A percentile compares a stretch with the other conserved stretches of the same genome.
These are phyloP conservation scores for Inga laurina DNA, from an alignment of 306 rosid species.

Conservation along the genomic window DNA sequence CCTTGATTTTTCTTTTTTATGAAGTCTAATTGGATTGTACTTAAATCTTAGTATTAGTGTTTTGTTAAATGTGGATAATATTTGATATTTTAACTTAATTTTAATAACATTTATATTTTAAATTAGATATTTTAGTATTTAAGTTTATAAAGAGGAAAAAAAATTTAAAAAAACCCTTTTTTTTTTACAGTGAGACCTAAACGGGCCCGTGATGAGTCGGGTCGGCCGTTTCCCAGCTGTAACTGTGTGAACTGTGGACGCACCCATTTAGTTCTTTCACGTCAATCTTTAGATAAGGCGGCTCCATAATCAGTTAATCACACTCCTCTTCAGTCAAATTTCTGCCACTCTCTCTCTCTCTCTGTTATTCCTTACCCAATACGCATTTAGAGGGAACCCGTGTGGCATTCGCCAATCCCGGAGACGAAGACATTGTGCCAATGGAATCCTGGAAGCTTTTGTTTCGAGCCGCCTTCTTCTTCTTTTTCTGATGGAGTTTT, in stretches of 20 bases:
- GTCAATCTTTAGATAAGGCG: not conserved
- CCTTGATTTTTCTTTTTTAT: too few relatives aligned
- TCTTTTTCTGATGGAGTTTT: not conserved
- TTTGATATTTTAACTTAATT: too few relatives aligned
- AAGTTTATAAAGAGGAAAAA: too few relatives aligned
- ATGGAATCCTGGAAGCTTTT: not conserved
- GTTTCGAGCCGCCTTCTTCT: not conserved
- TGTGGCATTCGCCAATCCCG: not conserved
- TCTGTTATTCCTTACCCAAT: not conserved
- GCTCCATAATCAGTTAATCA: not conserved
- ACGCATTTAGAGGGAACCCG: not conserved
- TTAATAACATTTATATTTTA: too few relatives aligned
- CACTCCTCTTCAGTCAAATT: not conserved
- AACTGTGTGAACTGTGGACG: not conserved
- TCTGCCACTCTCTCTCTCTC: not conserved
- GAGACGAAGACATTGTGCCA: not conserved
- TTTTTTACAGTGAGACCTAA: too few relatives aligned
- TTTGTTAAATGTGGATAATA: too few relatives aligned
- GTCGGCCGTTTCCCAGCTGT: too few relatives aligned
- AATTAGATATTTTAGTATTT: too few relatives aligned
- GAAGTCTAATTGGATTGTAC: too few relatives aligned
- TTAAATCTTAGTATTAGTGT: too few relatives aligned
- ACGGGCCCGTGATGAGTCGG: too few relatives aligned
- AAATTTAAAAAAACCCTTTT: too few relatives aligned
- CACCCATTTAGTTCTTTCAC: not conserved